Percentiles rank a stretch among this genome's conserved stretches.
phyloP scores from a whole-genome alignment of 768 basidiomycete species.

The Lyophyllum decastes region DNA sequence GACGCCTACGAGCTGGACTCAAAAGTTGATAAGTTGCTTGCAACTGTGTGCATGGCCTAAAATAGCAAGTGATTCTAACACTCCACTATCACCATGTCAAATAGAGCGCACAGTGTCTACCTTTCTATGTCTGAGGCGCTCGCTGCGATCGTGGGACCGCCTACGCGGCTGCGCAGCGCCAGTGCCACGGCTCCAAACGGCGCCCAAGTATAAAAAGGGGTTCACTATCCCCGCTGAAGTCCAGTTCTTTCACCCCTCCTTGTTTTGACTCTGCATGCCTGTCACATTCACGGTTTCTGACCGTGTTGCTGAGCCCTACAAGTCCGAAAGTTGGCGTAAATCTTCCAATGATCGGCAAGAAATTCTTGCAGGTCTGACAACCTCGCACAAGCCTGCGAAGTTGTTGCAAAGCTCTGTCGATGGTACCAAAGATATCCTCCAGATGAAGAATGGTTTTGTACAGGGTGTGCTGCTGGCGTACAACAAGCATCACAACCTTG shows the following conservation, averaged over 20 bases:
- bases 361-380: not conserved
- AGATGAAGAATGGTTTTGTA: conserved; percentile 7
- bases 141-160: no score
- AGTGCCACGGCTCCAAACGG: not conserved
- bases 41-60: no score
- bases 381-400: conserved; percentile 2
- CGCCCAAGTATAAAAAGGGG: not conserved
- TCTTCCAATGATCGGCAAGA: not conserved
- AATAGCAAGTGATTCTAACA: no score
- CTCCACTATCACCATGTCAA: no score
- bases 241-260: not conserved
- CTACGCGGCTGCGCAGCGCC: no score
- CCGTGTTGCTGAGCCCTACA: not conserved
- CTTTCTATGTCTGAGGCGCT: no score
- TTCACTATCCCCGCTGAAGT: not conserved
- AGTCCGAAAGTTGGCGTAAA: not conserved
- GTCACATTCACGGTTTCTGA: not conserved
- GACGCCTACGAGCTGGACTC: no score
- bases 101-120: no score
- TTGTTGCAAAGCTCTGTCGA: conserved; percentile 9
- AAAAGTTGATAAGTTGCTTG: no score
- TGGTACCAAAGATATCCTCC: not conserved
- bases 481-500: conserved; percentile 9
- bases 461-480: conserved; percentile 6
- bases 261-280: not conserved